Evolutionary conservation across 139 green algal genomes (phyloP).

Genomic region (Micractinium sp.): DNA sequence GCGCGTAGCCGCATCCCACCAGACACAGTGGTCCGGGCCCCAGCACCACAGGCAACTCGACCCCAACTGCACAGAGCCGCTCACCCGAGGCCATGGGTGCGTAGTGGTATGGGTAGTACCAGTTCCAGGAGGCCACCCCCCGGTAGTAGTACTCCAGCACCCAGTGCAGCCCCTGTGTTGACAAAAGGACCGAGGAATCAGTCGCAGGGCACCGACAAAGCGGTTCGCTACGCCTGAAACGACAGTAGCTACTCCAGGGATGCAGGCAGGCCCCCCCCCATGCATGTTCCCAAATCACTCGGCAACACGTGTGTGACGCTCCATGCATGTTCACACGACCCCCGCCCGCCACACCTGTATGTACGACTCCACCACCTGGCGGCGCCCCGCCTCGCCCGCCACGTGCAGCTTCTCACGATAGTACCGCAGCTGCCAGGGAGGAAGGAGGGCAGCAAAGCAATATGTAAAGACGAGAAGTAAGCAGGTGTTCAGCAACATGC

Average conservation of each 20-base stretch:
- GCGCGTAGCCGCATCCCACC: too few relatives aligned
- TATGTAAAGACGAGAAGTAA: not conserved
- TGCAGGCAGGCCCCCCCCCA: too few relatives aligned
- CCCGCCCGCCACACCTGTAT: too few relatives aligned
- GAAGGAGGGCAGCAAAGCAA: not conserved
- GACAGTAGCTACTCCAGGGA: too few relatives aligned
- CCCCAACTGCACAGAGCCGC: not conserved
- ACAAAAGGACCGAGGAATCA: not conserved
- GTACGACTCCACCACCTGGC: slow-evolving; percentile 68
- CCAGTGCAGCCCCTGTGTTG: slow-evolving; percentile 83
- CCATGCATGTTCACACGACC: too few relatives aligned
- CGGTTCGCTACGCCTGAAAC: too few relatives aligned
- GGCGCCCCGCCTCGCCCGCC: slow-evolving; percentile 12
- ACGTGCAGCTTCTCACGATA: slow-evolving; percentile 87
- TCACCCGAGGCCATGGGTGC: slow-evolving; percentile 82
- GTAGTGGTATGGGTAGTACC: slow-evolving; percentile 96
- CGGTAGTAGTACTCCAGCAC: slow-evolving; percentile 96
- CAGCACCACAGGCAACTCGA: not conserved
- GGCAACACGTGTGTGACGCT: too few relatives aligned
- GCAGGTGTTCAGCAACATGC: not conserved
- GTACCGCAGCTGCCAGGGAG: slow-evolving; percentile 70
- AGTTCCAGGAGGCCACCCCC: slow-evolving; percentile 91
- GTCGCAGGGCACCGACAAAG: too few relatives aligned
- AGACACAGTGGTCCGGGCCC: not conserved
- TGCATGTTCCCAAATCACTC: too few relatives aligned